Base-by-base conservation (phyloP, 371 early-diverging fungal genomes). In the Mucor mucedo region DNA sequence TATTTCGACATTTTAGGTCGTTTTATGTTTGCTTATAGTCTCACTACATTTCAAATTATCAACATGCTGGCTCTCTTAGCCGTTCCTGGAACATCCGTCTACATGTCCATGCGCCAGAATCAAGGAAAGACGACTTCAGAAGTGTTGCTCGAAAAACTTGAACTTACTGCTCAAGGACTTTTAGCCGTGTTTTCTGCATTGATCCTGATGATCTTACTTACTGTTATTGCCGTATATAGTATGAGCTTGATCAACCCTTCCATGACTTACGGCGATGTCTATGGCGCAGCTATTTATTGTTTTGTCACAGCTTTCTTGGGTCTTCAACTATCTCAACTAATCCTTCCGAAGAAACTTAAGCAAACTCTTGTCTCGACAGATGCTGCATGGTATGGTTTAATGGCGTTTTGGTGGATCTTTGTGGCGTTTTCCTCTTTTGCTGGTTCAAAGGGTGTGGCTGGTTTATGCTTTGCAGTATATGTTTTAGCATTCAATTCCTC, bases 1-100 rank as follows among this genome's bases (percentile, higher is more conserved):
- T 83, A 81, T 47, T 87, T 75, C 58, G 87, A 87, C 58, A 63
- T 87, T 21, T 67, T 84, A 2, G 87, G 85, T 8, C 71, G 77
- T 0, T 64, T 78, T 39, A 79, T 82, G 80, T 49, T 85, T 53
- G 80, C 66, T 14, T 83, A 87, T 41, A 74, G 74, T 1, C 78
- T 87, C 49, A 66, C 53, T 7, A 72, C 79, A 5, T 72, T 69
- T 52, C 68, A 77, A 55, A 64, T 74, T 1, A 57, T 80, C 28
- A 80, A 87, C 55, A 58, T 63, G 38, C 39, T 79, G 29, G 65
- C 76, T 38, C 65, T 87, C 16, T 58, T 84, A 2, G 41, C 63
- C 42, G 71, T 71, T 2, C 82, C 84, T 2, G 35, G 61, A 4
- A 7, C 68, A 16, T 72, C 72, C 50, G 32, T 82, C 6, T 55